These are phyloP conservation scores for Monilinia laxa DNA, from an alignment of 2,329 filamentous ascomycete species.

Conservation along the genomic window DNA sequence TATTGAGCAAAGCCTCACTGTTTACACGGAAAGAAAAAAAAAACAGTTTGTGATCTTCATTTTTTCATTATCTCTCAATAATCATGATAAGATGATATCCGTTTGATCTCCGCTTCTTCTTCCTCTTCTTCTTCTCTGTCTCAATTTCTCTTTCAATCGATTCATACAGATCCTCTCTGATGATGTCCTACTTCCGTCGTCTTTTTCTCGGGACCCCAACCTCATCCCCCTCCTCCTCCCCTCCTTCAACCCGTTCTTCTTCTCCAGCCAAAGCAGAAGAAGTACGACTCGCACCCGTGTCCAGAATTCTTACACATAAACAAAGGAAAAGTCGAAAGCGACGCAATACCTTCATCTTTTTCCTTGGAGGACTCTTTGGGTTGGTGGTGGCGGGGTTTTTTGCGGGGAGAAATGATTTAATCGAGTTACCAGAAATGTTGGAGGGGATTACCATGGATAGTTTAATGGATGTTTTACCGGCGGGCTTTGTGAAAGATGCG, in stretches of 20 bases:
- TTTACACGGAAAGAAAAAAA: background rate
- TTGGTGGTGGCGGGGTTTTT: constrained; percentile 88
- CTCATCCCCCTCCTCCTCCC: background rate
- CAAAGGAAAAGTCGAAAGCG: constrained; percentile 48
- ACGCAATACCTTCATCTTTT: constrained; percentile 78
- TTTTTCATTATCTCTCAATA: background rate
- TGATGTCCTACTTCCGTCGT: constrained; percentile 14
- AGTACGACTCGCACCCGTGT: constrained; percentile 51
- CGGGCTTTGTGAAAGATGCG: constrained; percentile 81
- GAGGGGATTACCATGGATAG: constrained; percentile 78
- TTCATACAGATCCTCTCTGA: background rate
- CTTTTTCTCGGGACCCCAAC: constrained; percentile 22
- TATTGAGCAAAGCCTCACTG: background rate
- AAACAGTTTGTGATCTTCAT: background rate
- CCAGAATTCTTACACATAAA: constrained; percentile 43
- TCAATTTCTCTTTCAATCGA: background rate
- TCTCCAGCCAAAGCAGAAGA: constrained; percentile 43
- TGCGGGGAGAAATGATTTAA: constrained; percentile 83
- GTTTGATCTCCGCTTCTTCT: background rate
- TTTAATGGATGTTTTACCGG: constrained; percentile 82
- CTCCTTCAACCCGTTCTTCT: constrained; percentile 24
- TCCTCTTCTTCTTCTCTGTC: background rate
- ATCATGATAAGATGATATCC: background rate
- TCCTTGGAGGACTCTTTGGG: constrained; percentile 85
- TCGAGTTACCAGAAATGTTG: constrained; percentile 67